Conservation (phyloP, 1,284 basidiomycete species). For the Trichosporon sp. region DNA sequence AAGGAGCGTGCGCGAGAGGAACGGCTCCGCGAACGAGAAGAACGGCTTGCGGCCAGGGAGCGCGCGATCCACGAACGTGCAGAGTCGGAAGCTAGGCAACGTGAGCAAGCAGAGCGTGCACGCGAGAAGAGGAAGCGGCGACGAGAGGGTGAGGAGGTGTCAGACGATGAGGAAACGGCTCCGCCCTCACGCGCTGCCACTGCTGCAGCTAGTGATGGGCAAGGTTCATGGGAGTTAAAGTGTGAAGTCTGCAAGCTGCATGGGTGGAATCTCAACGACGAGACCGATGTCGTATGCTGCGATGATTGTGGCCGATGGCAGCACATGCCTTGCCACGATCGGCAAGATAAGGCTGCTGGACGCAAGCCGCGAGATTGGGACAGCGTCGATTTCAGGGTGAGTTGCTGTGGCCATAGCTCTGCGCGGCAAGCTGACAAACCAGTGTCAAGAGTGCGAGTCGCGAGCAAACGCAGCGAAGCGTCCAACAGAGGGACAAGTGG, state of each 20-base stretch:
- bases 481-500: neutral
- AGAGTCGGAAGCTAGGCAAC: constrained; percentile 40
- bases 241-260: constrained; percentile 51
- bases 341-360: constrained; percentile 32
- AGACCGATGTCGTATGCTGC: constrained; percentile 51
- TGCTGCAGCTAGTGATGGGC: neutral
- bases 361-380: constrained; percentile 43
- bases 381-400: constrained; percentile 44
- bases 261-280: constrained; percentile 50
- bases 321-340: constrained; percentile 46
- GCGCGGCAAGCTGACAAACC: neutral
- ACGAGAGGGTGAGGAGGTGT: constrained; percentile 30
- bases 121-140: constrained; percentile 38
- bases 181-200: neutral
- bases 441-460: constrained; percentile 36
- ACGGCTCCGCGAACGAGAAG: constrained; percentile 47
- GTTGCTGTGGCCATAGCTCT: neutral
- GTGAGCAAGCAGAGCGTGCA: constrained; percentile 38
- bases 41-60: constrained; percentile 48
- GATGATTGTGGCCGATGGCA: constrained; percentile 54
- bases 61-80: constrained; percentile 35
- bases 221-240: constrained; percentile 49
- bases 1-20: constrained; percentile 49
- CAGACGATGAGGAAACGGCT: constrained; percentile 13
- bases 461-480: constrained; percentile 25